Evolutionary conservation across 441 rosid genomes (phyloP).

Genomic region (Croton setiger): DNA sequence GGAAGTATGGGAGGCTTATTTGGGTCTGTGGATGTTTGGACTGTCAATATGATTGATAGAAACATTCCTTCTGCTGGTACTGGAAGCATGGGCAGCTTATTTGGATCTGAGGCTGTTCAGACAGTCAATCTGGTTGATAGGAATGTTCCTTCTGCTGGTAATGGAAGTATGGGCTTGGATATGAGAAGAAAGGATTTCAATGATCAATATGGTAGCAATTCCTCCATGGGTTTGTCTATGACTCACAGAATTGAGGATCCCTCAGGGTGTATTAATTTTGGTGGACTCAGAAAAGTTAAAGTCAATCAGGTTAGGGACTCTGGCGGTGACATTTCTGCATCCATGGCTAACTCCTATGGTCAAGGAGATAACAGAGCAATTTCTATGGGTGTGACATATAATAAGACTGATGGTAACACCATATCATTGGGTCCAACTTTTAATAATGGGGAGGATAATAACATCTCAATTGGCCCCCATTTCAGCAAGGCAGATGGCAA

Average conservation of each 20-base stretch:
- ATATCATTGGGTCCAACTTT: conserved; percentile 35
- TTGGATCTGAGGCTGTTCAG: conserved; percentile 38
- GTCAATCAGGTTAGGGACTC: conserved; percentile 50
- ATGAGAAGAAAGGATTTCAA: conserved; percentile 39
- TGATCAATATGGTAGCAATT: conserved; percentile 40
- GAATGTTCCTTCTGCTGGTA: conserved; percentile 29
- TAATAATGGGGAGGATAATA: conserved; percentile 38
- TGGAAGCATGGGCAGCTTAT: conserved; percentile 43
- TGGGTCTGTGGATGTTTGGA: conserved; percentile 35
- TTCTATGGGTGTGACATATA: conserved; percentile 25
- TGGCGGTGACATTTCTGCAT: conserved; percentile 32
- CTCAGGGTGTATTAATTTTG: conserved; percentile 37
- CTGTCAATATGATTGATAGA: conserved; percentile 38
- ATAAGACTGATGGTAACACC: conserved; percentile 25
- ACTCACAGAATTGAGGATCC: conserved; percentile 42
- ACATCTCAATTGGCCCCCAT: conserved; percentile 29
- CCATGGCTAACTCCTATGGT: conserved; percentile 31
- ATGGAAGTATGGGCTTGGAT: conserved; percentile 36
- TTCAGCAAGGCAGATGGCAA: conserved; percentile 26
- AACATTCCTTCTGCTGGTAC: too few species aligned
- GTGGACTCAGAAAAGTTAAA: conserved; percentile 59
- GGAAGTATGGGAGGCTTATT: conserved; percentile 46
- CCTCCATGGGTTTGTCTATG: conserved; percentile 52
- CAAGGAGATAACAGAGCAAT: conserved; percentile 33
- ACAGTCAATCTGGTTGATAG: conserved; percentile 37